phyloP scores from a whole-genome alignment of 2,329 filamentous ascomycete genomes.

The Epichloe typhina region DNA sequence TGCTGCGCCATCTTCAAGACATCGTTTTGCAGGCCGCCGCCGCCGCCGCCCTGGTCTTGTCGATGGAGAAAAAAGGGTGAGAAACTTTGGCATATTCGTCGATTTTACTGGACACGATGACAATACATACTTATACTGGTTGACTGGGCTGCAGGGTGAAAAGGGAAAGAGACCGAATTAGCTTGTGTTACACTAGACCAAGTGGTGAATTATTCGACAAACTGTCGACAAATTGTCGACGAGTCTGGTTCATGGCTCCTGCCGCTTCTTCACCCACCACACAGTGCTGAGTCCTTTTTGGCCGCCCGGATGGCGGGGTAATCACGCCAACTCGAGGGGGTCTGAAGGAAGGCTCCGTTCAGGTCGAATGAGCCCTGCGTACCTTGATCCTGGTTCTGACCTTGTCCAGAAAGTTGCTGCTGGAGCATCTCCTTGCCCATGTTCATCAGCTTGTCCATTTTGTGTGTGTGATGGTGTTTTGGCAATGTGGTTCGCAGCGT shows the following conservation, averaged over 20 bases:
- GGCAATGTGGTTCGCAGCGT: too few species aligned
- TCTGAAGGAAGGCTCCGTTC: too few species aligned
- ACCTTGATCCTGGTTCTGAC: not conserved
- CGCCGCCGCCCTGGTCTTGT: slow-evolving; percentile 9
- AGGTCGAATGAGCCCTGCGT: not conserved
- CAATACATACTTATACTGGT: slow-evolving; percentile 8
- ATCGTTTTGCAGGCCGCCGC: slow-evolving; percentile 27
- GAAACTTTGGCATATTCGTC: too few species aligned
- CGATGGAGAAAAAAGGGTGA: not conserved
- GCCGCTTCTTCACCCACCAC: not conserved
- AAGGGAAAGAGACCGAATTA: not conserved
- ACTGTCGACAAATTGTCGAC: not conserved
- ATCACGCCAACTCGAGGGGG: too few species aligned
- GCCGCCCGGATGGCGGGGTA: not conserved
- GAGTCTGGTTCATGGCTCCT: not conserved
- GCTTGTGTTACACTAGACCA: not conserved
- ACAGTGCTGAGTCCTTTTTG: not conserved
- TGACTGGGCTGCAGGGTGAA: slow-evolving; percentile 1
- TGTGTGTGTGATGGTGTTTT: slow-evolving; percentile 5
- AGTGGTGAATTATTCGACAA: too few species aligned
- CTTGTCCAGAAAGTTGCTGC: slow-evolving; percentile 4
- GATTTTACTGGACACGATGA: not conserved
- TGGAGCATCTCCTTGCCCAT: slow-evolving; percentile 20
- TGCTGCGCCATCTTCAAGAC: slow-evolving; percentile 35
- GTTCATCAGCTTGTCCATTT: slow-evolving; percentile 26